phyloP scores from a whole-genome alignment of 148 eudicot species.

The Fagopyrum tataricum region DNA sequence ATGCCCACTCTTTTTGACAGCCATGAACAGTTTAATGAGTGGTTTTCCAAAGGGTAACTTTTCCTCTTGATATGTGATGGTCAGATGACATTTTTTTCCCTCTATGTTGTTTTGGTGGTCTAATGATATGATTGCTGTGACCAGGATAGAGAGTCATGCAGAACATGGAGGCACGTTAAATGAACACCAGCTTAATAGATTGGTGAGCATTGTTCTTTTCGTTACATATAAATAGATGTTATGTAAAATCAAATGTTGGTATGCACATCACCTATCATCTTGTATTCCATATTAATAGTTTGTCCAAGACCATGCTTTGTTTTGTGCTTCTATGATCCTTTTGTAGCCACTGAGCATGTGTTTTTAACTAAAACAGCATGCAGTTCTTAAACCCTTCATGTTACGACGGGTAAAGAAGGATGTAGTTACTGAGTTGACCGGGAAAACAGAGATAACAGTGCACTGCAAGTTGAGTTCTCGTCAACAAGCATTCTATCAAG shows the following conservation, averaged over 20 bases:
- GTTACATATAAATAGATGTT: not conserved
- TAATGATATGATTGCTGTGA: conserved; percentile 21
- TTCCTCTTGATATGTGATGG: conserved; percentile 18
- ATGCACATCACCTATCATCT: not conserved
- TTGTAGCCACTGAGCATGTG: conserved; percentile 5
- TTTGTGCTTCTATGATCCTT: not conserved
- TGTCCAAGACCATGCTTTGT: not conserved
- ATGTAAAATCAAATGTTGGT: not conserved
- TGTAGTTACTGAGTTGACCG: conserved; percentile 86
- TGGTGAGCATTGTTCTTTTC: conserved; percentile 51
- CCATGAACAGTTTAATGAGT: conserved; percentile 95
- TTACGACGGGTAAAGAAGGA: conserved; percentile 92
- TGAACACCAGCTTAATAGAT: conserved; percentile 93
- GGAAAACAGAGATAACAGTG: conserved; percentile 80
- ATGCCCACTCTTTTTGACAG: conserved; percentile 99
- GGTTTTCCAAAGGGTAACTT: conserved; percentile 96
- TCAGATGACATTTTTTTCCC: not conserved
- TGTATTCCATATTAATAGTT: not conserved
- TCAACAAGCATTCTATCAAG: conserved; percentile 95
- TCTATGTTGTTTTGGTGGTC: conserved; percentile 5
- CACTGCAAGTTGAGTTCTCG: conserved; percentile 97
- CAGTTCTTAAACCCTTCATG: conserved; percentile 96
- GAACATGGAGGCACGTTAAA: conserved; percentile 99
- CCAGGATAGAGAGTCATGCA: conserved; percentile 96
- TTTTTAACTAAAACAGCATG: conserved; percentile 56